These are phyloP conservation scores for Gossypium anomalum DNA, from an alignment of 345 rosid species.

Conservation along the genomic window DNA sequence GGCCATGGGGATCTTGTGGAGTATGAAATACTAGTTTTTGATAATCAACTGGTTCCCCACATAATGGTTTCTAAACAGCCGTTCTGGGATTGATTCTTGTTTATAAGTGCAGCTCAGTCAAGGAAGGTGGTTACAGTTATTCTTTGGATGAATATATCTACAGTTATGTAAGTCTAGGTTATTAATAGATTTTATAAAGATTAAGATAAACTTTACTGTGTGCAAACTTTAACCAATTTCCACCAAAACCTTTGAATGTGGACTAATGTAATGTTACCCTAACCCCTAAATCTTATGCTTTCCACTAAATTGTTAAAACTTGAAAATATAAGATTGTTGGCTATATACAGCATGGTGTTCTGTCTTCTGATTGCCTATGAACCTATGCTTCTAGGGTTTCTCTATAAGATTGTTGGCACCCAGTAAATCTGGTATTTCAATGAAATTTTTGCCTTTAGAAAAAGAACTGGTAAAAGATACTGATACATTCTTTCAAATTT, in stretches of 20 bases:
- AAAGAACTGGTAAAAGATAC: neutral
- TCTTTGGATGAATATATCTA: neutral
- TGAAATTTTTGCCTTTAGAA: neutral
- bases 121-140: neutral
- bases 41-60: neutral
- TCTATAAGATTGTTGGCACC: neutral
- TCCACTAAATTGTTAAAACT: neutral
- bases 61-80: neutral
- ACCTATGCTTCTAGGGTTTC: too few relatives aligned
- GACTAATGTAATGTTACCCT: neutral
- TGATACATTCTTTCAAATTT: neutral
- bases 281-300: neutral
- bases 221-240: constrained; percentile 16
- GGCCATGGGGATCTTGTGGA: neutral
- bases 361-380: neutral
- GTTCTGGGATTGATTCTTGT: neutral
- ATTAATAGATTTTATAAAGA: neutral
- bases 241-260: neutral
- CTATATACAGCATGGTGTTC: neutral
- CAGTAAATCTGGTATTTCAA: neutral
- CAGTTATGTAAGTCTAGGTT: neutral
- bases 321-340: neutral
- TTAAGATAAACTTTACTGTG: neutral
- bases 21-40: neutral
- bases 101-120: neutral